Conservation (phyloP, 2,329 filamentous ascomycete genomes). For the Sphaerulina populicola region DNA sequence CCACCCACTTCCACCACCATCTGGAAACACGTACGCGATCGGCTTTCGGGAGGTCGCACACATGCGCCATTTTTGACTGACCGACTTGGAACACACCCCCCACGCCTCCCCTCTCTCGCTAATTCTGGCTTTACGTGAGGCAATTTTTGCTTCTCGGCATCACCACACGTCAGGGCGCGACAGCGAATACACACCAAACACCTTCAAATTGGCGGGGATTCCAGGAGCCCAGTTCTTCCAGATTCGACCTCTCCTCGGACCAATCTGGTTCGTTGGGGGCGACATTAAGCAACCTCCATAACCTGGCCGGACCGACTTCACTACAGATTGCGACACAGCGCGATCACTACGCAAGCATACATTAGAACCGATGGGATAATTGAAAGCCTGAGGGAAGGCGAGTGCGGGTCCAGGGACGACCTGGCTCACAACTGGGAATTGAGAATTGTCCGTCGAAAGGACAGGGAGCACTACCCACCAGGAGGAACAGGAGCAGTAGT, state of each 20-base stretch:
- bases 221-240: slow-evolving; percentile 62
- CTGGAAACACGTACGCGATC: not conserved
- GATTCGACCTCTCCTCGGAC: slow-evolving; percentile 83
- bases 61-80: slow-evolving; percentile 20
- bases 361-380: slow-evolving; percentile 29
- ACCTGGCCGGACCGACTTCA: slow-evolving; percentile 47
- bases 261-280: slow-evolving; percentile 93
- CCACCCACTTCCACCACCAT: not conserved
- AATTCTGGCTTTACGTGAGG: slow-evolving; percentile 20
- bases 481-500: slow-evolving; percentile 1
- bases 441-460: not conserved
- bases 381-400: slow-evolving; percentile 13
- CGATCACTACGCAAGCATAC: slow-evolving; percentile 4
- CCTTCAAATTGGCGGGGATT: slow-evolving; percentile 92
- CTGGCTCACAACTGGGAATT: slow-evolving; percentile 10
- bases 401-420: slow-evolving; percentile 12
- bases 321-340: slow-evolving; percentile 8
- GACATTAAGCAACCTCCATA: slow-evolving; percentile 91
- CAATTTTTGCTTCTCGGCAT: slow-evolving; percentile 14
- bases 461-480: not conserved
- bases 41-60: slow-evolving; percentile 2
- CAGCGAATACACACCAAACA: slow-evolving; percentile 38
- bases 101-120: slow-evolving; percentile 4
- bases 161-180: slow-evolving; percentile 18
- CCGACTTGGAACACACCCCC: slow-evolving; percentile 11